A percentile compares a stretch with the other conserved stretches of the same genome.
Conservation (phyloP, 2,329 filamentous ascomycete genomes). For the Paradendryphiella salina region DNA sequence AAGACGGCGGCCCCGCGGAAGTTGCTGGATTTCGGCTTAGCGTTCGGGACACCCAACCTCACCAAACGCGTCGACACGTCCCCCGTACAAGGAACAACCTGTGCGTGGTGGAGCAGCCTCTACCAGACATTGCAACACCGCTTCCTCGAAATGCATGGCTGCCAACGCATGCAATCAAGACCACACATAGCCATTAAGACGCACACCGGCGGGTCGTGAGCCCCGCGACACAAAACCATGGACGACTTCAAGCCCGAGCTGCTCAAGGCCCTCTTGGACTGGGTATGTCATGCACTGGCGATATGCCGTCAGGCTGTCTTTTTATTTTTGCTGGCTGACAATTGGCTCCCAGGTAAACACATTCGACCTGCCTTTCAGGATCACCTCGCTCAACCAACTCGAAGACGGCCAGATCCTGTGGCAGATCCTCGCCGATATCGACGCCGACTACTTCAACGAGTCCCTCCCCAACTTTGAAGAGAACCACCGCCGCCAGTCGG, state of each 20-base stretch:
- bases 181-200: slow-evolving; percentile 11
- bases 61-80: slow-evolving; percentile 19
- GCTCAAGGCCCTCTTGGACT: slow-evolving; percentile 46
- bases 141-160: slow-evolving; percentile 39
- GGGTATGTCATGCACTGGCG: slow-evolving; percentile 30
- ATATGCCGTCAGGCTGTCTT: neutral
- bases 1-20: slow-evolving; percentile 11
- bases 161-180: slow-evolving; percentile 16
- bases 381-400: slow-evolving; percentile 49
- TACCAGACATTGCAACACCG: slow-evolving; percentile 18
- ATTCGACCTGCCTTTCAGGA: slow-evolving; percentile 47
- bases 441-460: slow-evolving; percentile 54
- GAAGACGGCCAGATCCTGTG: slow-evolving; percentile 54
- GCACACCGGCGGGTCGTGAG: neutral
- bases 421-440: slow-evolving; percentile 54
- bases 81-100: slow-evolving; percentile 16
- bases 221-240: slow-evolving; percentile 27
- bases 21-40: slow-evolving; percentile 24
- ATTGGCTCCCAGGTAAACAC: slow-evolving; percentile 47
- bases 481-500: slow-evolving; percentile 47
- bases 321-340: slow-evolving; percentile 9
- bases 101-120: slow-evolving; percentile 15
- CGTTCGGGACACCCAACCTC: slow-evolving; percentile 31
- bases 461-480: slow-evolving; percentile 52
- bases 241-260: slow-evolving; percentile 49